These are phyloP conservation scores for Chytridium lagenaria DNA, from an alignment of 371 early-diverging fungal species.

Conservation along the genomic window DNA sequence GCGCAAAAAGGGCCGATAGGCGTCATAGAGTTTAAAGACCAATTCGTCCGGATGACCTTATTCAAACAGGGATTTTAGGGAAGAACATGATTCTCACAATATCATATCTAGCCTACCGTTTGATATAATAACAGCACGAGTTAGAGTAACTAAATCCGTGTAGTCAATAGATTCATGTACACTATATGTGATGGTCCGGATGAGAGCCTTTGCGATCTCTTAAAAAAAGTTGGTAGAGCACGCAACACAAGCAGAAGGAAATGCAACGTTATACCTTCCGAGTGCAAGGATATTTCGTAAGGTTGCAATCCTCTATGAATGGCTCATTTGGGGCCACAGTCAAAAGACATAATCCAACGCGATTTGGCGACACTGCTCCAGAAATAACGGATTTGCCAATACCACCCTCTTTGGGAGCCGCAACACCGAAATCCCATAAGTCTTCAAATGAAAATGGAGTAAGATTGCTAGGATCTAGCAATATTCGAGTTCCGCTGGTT, in stretches of 20 bases:
- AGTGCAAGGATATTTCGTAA: not conserved
- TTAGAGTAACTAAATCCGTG: not conserved
- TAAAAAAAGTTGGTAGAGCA: not conserved
- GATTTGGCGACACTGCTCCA: not conserved
- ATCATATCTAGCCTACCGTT: not conserved
- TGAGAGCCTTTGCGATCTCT: not conserved
- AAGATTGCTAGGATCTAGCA: not conserved
- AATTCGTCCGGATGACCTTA: not conserved
- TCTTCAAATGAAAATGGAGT: not conserved
- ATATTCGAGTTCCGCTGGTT: not conserved
- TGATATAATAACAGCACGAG: not conserved
- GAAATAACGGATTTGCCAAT: not conserved
- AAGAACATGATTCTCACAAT: not conserved
- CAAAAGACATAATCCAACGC: not conserved
- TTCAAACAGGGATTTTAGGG: not conserved
- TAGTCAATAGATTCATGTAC: not conserved
- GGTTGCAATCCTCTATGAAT: not conserved
- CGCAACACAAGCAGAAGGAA: not conserved
- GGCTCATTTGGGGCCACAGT: not conserved
- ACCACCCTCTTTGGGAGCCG: not conserved
- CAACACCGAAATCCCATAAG: not conserved
- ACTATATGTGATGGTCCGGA: not conserved
- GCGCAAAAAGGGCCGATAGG: slow-evolving; percentile 2
- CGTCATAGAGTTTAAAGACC: not conserved
- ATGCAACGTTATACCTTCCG: too few relatives aligned